These are phyloP conservation scores for Malus fusca DNA, from an alignment of 306 rosid genomes.

Conservation along the genomic window DNA sequence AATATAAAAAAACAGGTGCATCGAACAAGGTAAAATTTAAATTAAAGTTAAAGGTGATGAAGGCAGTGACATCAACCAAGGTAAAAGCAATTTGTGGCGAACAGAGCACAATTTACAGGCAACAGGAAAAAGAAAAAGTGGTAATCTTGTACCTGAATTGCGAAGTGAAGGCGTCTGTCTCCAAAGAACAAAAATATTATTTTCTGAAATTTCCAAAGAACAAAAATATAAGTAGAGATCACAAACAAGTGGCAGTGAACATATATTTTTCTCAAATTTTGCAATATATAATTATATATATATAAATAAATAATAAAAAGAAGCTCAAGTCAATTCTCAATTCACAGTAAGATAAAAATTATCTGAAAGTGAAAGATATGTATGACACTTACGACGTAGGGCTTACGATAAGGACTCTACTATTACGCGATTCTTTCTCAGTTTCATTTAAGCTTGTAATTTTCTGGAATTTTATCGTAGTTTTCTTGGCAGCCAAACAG, in stretches of 20 bases:
- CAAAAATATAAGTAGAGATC: neutral
- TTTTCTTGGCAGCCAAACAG: slow-evolving; percentile 29
- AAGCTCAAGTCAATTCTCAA: neutral
- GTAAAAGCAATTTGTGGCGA: slow-evolving; percentile 14
- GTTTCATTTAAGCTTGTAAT: neutral
- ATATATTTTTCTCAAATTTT: neutral
- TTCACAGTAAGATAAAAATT: neutral
- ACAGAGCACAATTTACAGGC: neutral
- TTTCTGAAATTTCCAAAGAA: slow-evolving; percentile 3
- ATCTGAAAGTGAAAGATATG: neutral
- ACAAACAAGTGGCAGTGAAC: neutral
- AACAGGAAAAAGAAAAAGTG: neutral
- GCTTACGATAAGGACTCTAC: neutral
- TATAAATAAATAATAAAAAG: neutral
- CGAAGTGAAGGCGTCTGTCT: slow-evolving; percentile 6
- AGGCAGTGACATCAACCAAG: neutral
- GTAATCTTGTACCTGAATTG: slow-evolving; percentile 18
- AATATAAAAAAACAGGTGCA: neutral
- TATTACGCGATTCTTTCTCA: slow-evolving; percentile 12
- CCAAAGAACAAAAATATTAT: neutral
- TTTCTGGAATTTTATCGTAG: slow-evolving; percentile 3
- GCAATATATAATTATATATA: neutral
- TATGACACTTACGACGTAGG: slow-evolving; percentile 10
- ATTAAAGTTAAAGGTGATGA: slow-evolving; percentile 8
- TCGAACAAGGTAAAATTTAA: slow-evolving; percentile 19